Evolutionary conservation across 805 yeast species (phyloP).

Genomic region (Nakazawaea sp.): DNA sequence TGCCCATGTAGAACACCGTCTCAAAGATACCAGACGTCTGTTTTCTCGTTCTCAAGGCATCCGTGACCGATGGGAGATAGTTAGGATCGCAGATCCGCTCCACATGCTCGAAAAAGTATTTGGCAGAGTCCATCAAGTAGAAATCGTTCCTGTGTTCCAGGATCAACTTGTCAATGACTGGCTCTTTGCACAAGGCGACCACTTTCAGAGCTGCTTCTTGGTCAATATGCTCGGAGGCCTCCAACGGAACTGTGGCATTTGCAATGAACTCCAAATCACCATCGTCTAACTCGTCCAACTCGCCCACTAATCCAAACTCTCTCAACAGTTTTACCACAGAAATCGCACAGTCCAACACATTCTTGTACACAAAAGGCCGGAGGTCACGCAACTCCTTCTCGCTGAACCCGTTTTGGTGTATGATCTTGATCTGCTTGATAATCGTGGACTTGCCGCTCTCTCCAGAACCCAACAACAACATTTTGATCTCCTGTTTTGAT

Average conservation of each 20-base stretch:
- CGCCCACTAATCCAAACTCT: constrained; percentile 35
- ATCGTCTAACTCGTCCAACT: constrained; percentile 24
- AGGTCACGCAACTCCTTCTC: constrained; percentile 68
- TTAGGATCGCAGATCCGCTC: constrained; percentile 50
- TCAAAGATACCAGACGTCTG: constrained; percentile 92
- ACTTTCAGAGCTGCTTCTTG: constrained; percentile 41
- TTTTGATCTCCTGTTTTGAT: constrained; percentile 51
- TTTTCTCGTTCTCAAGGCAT: constrained; percentile 80
- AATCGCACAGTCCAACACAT: constrained; percentile 70
- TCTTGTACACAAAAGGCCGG: constrained; percentile 72
- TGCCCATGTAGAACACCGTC: constrained; percentile 69
- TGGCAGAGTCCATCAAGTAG: constrained; percentile 81
- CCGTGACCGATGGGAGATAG: constrained; percentile 70
- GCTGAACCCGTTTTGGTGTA: constrained; percentile 66
- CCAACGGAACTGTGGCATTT: constrained; percentile 43
- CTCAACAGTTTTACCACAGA: constrained; percentile 61
- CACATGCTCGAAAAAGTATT: constrained; percentile 64
- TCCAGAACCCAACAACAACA: constrained; percentile 81
- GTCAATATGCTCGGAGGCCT: constrained; percentile 48
- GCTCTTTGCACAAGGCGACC: constrained; percentile 44
- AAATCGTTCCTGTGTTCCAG: constrained; percentile 60
- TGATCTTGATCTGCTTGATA: constrained; percentile 73
- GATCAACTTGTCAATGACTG: constrained; percentile 51
- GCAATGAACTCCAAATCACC: constrained; percentile 37
- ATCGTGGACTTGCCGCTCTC: constrained; percentile 80